phyloP scores from a whole-genome alignment of 2,329 filamentous ascomycete genomes.

The Alternaria sp. region DNA sequence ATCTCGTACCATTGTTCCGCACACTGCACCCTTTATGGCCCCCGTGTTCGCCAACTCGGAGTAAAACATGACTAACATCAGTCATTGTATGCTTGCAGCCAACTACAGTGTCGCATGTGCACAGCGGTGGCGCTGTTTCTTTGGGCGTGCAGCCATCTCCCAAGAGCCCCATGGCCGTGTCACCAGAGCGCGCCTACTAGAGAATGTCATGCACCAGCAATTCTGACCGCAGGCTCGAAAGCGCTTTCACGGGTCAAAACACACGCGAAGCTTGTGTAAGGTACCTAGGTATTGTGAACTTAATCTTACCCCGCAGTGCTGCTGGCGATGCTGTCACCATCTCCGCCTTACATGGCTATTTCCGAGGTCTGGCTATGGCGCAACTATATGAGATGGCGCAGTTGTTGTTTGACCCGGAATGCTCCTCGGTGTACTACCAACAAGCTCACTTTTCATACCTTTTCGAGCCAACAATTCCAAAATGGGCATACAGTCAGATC shows the following conservation, averaged over 20 bases:
- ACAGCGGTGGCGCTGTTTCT: neutral
- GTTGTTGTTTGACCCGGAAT: neutral
- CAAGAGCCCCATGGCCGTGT: neutral
- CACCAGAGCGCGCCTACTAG: neutral
- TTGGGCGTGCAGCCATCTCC: neutral
- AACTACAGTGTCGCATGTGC: neutral
- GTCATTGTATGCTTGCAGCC: neutral
- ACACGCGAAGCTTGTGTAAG: neutral
- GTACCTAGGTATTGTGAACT: neutral
- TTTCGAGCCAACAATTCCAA: neutral
- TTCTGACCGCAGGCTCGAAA: neutral
- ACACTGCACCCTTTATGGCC: neutral
- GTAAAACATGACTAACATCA: neutral
- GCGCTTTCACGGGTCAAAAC: neutral
- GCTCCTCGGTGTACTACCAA: neutral
- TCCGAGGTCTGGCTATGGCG: slow-evolving; percentile 18
- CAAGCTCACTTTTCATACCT: neutral
- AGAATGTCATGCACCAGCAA: neutral
- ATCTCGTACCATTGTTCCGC: neutral
- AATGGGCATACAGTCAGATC: slow-evolving; percentile 31
- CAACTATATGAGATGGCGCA: slow-evolving; percentile 3
- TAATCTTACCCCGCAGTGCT: slow-evolving; percentile 19
- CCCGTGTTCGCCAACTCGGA: neutral
- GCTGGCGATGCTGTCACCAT: slow-evolving; percentile 9
- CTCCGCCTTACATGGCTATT: slow-evolving; percentile 7